Base-by-base conservation (phyloP, 2,329 filamentous ascomycete species). In the Penicillium sp. region DNA sequence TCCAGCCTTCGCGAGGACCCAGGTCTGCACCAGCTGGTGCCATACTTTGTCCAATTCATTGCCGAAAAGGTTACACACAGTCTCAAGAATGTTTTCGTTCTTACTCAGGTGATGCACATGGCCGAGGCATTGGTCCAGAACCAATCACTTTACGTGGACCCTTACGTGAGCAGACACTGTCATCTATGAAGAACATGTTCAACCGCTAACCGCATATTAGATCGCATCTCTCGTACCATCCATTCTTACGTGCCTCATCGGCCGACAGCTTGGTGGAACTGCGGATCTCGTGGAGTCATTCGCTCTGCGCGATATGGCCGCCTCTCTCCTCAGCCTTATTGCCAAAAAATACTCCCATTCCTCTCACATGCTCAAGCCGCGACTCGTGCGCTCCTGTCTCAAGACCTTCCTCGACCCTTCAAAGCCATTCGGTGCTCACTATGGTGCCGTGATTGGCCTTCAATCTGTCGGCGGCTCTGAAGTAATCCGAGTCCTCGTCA, bases 31-130 rank as follows among this genome's bases (percentile, higher is more conserved):
- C 94, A 99, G 75, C 85, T 99, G 10, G 87, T 96, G 29, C 94
- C 94, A 0, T 99, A 99, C 76, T 97, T 97, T 67, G 88, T 96
- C 57, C 92, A 95, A 72, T 97, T 96, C 73, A 89, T 97, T 67
- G 88, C 92, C 20, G 93, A 97, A 72, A 94, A 96, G 74, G 91
- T 99, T 49, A 97, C 94, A 1, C 94, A 99, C 73, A 89, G 88
- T 64, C 83, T 96, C 62, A 92, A 96, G 75, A 90, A 96, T 72
- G 83, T 92, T 2, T 97, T 97, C 71, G 85, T 92, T 5, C 81
- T 99, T 22, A 87, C 86, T 20, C 91, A 95, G 72, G 94, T 96
- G 85, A 93, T 99, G 89, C 88, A 92, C 67, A 85, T 97, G 58
- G 88, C 90, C 1, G 85, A 89, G 48, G 90, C 93, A 2, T 80